Evolutionary conservation across 441 rosid genomes (phyloP).

Genomic region (Populus hybrid): DNA sequence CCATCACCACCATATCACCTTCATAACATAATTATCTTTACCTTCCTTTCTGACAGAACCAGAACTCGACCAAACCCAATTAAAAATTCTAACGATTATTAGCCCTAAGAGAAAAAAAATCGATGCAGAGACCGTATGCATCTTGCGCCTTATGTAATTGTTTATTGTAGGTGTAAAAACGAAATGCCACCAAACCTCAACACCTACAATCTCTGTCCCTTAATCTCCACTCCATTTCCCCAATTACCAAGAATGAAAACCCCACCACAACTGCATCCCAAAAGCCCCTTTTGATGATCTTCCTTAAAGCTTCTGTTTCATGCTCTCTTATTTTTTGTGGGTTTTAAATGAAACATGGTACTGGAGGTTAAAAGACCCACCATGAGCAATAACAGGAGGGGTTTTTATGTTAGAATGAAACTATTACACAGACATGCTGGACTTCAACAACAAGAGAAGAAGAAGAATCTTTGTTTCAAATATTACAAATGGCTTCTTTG

Average conservation of each 20-base stretch:
- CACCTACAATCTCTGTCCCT: constrained; percentile 34
- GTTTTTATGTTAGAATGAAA: constrained; percentile 53
- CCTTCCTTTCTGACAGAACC: constrained; percentile 3
- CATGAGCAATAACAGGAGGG: constrained; percentile 25
- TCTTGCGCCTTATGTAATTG: not conserved
- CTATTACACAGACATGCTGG: constrained; percentile 38
- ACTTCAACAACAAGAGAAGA: constrained; percentile 42
- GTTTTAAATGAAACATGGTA: constrained; percentile 39
- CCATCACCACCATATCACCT: constrained; percentile 28
- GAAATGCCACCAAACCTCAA: constrained; percentile 34
- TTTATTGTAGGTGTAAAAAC: constrained; percentile 26
- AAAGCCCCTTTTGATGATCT: not conserved
- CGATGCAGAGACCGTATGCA: not conserved
- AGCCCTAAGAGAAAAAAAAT: not conserved
- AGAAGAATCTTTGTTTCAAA: constrained; percentile 40
- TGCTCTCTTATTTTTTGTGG: not conserved
- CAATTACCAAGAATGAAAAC: constrained; percentile 45
- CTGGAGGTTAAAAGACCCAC: constrained; percentile 41
- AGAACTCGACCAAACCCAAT: not conserved
- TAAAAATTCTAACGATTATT: not conserved
- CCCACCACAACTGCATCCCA: constrained; percentile 40
- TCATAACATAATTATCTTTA: not conserved
- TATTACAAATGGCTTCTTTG: constrained; percentile 86
- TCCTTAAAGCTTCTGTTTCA: not conserved
- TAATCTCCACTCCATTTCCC: constrained; percentile 41